Evolutionary conservation across 495 filamentous ascomycete genomes (phyloP), one percentile per base, ranked within the genome.

Genomic region (Aspergillus olivimuriae): DNA sequence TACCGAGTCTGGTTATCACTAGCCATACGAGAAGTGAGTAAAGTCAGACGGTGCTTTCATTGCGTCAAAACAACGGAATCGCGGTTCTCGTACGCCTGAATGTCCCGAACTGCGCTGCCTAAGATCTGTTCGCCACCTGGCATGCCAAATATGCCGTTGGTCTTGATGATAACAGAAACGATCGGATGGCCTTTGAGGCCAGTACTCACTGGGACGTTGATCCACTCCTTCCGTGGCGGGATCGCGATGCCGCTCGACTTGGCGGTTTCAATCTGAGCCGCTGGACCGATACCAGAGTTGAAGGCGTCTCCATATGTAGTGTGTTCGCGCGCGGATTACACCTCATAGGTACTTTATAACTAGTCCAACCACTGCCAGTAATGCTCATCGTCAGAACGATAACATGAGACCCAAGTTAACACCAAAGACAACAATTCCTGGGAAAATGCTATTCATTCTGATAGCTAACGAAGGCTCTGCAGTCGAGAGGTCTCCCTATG

Each of bases 151-250:
- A 72, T 65, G 33, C 75, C 73, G 48, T 85, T 78, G 30, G 69
- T 72, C 46, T 87, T 72, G n/a, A 57, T 50, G 40, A 81, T 73
- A 14, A 79, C 69, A 53, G 84, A 76, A 48, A 86, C 87, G 60
- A 86, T 84, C 44, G 79, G 70, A 60, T 90, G 84, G 56, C 89
- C 85, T 46, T 80, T 76, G 32, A 88, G 58, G 55, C 85, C 86
- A 53, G 83, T 73, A 18, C 86, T 85, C 15, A 90, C 84, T 16
- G 86, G 85, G 12, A 86, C 69, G 48, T 79, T 67, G 55, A 90
- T 83, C 84, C 84, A 88, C 14, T 77, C 52, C 1, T 58, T 50
- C 68, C 81, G 71, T n/a, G 60, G 66, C 6, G 75, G 58, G 15
- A 80, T 76, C 40, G 77, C 70, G 1, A 66, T 55, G 18, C 65